Evolutionary conservation across 2,329 filamentous ascomycete genomes (phyloP), one percentile per base, ranked within the genome.

Genomic region (Talaromyces sp.): DNA sequence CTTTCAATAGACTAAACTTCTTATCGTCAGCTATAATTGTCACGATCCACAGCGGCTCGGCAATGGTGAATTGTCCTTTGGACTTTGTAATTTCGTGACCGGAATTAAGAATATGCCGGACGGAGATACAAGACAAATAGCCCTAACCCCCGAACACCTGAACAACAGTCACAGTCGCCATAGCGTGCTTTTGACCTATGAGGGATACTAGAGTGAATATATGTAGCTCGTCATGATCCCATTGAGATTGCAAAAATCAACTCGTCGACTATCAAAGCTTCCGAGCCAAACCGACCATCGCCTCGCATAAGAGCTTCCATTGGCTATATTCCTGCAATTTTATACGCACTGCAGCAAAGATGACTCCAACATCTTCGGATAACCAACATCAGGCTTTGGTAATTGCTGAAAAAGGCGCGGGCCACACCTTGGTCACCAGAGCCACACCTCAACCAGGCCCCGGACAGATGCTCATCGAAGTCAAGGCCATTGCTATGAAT

Each of bases 401-500:
- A 25, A 43, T 64, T 25, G 19, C 62, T 2, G 43, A 59, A 15
- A 54, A 64, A 17, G 62, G 62, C 2, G 62, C 62, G 15, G 17
- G 15, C 4, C 62, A 64, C 45, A 29, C 54, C 8, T 10, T 59
- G 7, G 31, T 43, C n/a, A 59, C 40, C 31, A 31, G 62, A 47
- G 13, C 11, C 40, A 77, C 77, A 1, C 72, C 73, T 27, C 67
- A 68, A 1, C 75, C 78, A 0, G 74, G 75, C 6, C 75, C 77
- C 0, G 67, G 72, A 10, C 77, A 81, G 31, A 61, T 81, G 53
- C 76, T 81, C n/a, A 74, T 82, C 69, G 72, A 78, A 65, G 75
- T 80, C 67, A 71, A 76, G 17, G 75, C 79, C 17, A 70, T 80
- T 27, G 80, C 78, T 5, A 68, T 82, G 51, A 82, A 82, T 67